Evolutionary conservation across 148 eudicot species (phyloP).

Genomic region (Suaeda aralocaspica): DNA sequence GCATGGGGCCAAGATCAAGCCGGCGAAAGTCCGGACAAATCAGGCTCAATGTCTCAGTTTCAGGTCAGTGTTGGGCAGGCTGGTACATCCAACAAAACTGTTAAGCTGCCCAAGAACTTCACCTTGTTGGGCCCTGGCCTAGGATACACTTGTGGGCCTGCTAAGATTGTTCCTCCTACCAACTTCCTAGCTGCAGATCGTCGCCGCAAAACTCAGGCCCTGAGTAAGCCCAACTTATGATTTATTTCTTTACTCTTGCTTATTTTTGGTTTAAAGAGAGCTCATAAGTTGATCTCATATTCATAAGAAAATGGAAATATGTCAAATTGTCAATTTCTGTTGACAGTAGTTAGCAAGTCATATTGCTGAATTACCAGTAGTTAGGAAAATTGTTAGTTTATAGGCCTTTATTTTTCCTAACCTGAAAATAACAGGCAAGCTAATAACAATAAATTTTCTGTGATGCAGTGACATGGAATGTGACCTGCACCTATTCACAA

Average conservation of each 20-base stretch:
- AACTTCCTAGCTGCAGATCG: slow-evolving; percentile 48
- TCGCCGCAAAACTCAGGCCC: slow-evolving; percentile 75
- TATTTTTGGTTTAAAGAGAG: no score
- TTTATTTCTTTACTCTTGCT: no score
- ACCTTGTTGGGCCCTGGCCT: slow-evolving; percentile 86
- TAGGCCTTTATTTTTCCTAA: neutral
- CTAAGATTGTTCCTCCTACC: slow-evolving; percentile 80
- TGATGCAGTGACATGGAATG: slow-evolving; percentile 93
- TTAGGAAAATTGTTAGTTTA: neutral
- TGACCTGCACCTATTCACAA: slow-evolving; percentile 90
- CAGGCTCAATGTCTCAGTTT: slow-evolving; percentile 54
- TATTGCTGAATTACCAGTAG: neutral
- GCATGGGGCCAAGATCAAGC: slow-evolving; percentile 83
- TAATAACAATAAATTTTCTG: neutral
- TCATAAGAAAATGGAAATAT: no score
- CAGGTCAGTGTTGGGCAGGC: slow-evolving; percentile 85
- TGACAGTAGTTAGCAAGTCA: neutral
- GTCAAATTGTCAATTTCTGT: neutral
- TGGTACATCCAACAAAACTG: slow-evolving; percentile 70
- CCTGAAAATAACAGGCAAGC: slow-evolving; percentile 17
- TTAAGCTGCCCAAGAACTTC: slow-evolving; percentile 73
- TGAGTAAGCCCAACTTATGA: slow-evolving; percentile 39
- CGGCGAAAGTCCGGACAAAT: neutral
- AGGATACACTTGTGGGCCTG: slow-evolving; percentile 95
- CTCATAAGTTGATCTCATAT: no score